Conservation (phyloP, 75 land plant species). For the Sequoia sempervirens region DNA sequence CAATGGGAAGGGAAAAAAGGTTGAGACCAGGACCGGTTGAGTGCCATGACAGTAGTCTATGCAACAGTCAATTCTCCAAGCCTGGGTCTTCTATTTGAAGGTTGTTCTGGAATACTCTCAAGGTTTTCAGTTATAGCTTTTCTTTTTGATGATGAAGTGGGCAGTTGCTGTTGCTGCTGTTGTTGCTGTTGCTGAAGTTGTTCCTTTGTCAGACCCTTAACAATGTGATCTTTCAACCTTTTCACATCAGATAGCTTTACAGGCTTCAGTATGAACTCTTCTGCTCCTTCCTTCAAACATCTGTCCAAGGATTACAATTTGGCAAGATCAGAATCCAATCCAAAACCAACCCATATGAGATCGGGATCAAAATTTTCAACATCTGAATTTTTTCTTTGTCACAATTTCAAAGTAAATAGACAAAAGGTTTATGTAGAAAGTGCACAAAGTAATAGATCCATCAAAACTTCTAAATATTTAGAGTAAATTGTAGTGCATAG, state of each 20-base stretch:
- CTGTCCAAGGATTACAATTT: constrained; percentile 17
- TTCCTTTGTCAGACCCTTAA: constrained; percentile 25
- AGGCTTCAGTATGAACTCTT: constrained; percentile 74
- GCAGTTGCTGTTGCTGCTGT: not conserved
- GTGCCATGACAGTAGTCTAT: not conserved
- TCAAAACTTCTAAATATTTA: too few species aligned
- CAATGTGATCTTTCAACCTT: constrained; percentile 42
- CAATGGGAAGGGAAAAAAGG: not conserved
- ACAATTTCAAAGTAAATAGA: too few species aligned
- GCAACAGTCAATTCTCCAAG: constrained; percentile 12
- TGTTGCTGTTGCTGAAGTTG: constrained; percentile 7
- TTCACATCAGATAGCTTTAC: constrained; percentile 56
- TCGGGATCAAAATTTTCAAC: not conserved
- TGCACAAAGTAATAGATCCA: too few species aligned
- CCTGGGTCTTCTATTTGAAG: not conserved
- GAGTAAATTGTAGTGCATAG: too few species aligned
- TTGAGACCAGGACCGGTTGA: not conserved
- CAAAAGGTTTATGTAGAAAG: too few species aligned
- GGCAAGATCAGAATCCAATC: constrained; percentile 4
- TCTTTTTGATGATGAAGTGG: constrained; percentile 5
- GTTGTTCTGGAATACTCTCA: not conserved
- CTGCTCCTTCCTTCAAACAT: constrained; percentile 75
- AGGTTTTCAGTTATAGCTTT: constrained; percentile 1
- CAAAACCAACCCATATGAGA: not conserved
- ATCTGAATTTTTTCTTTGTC: too few species aligned